Percentiles rank a stretch among this genome's conserved stretches.
Evolutionary conservation across 495 filamentous ascomycete species (phyloP).

Genomic region (Aspergillus wentii): DNA sequence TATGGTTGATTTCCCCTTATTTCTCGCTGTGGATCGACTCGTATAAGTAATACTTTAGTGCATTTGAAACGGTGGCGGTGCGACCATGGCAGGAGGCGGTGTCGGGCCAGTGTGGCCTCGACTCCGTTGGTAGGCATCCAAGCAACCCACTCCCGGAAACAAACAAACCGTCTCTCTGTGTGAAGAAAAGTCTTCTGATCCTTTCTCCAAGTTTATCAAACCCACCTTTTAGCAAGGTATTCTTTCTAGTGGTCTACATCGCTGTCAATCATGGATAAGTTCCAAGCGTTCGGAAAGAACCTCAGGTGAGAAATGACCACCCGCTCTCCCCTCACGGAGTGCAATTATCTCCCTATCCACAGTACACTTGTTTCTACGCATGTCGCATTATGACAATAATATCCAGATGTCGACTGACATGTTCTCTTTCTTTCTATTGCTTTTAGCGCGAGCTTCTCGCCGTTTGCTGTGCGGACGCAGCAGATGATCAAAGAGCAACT

Average conservation of each 20-base stretch:
- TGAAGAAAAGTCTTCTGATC: neutral
- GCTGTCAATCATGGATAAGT: slow-evolving; percentile 56
- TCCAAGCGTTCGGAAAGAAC: slow-evolving; percentile 72
- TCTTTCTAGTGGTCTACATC: neutral
- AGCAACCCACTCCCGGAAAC: slow-evolving; percentile 1
- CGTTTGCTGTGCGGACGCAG: slow-evolving; percentile 88
- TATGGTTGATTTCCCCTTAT: too few species aligned
- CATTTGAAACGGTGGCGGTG: slow-evolving; percentile 25
- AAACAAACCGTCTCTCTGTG: neutral
- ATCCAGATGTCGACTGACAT: slow-evolving; percentile 21
- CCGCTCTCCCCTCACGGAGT: slow-evolving; percentile 3
- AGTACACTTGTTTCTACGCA: slow-evolving; percentile 8
- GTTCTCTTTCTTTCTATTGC: slow-evolving; percentile 14
- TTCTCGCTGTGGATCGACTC: too few species aligned
- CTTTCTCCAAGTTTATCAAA: slow-evolving; percentile 3
- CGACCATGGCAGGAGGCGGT: slow-evolving; percentile 16
- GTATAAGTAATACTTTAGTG: too few species aligned
- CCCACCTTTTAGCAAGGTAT: neutral
- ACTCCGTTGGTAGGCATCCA: slow-evolving; percentile 1
- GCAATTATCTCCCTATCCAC: slow-evolving; percentile 4
- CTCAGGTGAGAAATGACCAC: slow-evolving; percentile 46
- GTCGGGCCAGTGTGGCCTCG: slow-evolving; percentile 5
- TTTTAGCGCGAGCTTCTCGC: slow-evolving; percentile 66
- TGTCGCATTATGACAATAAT: slow-evolving; percentile 1
- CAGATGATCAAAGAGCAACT: slow-evolving; percentile 97